phyloP scores from a whole-genome alignment of 2,329 filamentous ascomycete genomes.

The Pseudogymnoascus pannorum region DNA sequence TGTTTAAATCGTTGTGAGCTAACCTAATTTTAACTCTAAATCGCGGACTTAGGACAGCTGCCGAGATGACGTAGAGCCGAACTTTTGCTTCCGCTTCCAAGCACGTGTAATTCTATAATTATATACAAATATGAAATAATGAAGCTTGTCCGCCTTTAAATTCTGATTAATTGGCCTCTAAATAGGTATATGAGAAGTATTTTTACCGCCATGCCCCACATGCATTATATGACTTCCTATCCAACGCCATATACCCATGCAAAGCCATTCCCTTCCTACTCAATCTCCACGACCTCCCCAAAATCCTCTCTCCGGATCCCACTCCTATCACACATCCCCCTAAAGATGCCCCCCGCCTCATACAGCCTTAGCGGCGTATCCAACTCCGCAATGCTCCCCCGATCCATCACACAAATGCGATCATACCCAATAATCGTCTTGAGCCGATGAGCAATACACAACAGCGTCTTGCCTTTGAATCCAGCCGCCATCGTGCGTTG shows the following conservation, averaged over 20 bases:
- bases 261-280: neutral
- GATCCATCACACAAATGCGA: constrained; percentile 93
- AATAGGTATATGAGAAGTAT: neutral
- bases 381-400: constrained; percentile 78
- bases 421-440: constrained; percentile 93
- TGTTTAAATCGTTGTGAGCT: constrained; percentile 1
- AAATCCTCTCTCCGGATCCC: constrained; percentile 35
- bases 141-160: neutral
- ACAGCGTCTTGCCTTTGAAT: constrained; percentile 77
- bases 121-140: too few relatives aligned
- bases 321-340: constrained; percentile 58
- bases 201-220: neutral
- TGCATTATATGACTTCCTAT: neutral
- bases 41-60: neutral
- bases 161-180: neutral
- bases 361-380: constrained; percentile 70
- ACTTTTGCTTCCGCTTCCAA: neutral
- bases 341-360: constrained; percentile 69
- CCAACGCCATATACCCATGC: neutral
- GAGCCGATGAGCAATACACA: constrained; percentile 88
- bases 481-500: constrained; percentile 79
- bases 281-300: neutral
- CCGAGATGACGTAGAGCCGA: neutral
- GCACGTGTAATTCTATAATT: neutral
- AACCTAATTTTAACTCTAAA: neutral